Conservation (phyloP, 257 asterid genomes). For the Solanum habrochaites region DNA sequence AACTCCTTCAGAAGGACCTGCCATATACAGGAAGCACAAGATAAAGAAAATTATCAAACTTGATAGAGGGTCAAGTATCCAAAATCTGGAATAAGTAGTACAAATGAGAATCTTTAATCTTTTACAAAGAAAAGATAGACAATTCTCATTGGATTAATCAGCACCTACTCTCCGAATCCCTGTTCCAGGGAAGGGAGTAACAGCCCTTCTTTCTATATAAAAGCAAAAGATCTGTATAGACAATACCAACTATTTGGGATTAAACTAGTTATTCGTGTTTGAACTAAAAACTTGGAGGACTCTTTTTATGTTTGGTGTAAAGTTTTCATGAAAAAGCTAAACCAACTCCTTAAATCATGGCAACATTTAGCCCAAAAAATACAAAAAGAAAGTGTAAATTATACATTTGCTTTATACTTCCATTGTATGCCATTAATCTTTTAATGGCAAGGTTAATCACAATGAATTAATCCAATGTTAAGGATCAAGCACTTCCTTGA, state of each 20-base stretch:
- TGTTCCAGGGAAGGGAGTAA: background rate
- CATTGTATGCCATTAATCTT: background rate
- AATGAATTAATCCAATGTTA: background rate
- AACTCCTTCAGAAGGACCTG: conserved; percentile 41
- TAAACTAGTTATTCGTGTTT: background rate
- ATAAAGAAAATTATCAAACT: background rate
- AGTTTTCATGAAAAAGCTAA: background rate
- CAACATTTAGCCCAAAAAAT: background rate
- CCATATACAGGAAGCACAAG: background rate
- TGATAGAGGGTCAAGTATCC: background rate
- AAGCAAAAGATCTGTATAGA: background rate
- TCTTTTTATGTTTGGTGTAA: background rate
- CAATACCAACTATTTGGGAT: background rate
- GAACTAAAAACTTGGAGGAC: background rate
- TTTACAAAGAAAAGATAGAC: background rate
- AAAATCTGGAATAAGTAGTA: background rate
- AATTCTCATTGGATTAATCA: background rate
- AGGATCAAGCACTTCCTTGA: background rate
- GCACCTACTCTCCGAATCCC: background rate
- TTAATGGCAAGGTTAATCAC: background rate
- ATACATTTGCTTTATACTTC: background rate
- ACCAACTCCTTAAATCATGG: background rate
- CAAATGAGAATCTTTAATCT: background rate
- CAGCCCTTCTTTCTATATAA: background rate
- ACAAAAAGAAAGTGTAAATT: background rate